Evolutionary conservation across 495 filamentous ascomycete genomes (phyloP).

Genomic region (Penicillium turbatum): DNA sequence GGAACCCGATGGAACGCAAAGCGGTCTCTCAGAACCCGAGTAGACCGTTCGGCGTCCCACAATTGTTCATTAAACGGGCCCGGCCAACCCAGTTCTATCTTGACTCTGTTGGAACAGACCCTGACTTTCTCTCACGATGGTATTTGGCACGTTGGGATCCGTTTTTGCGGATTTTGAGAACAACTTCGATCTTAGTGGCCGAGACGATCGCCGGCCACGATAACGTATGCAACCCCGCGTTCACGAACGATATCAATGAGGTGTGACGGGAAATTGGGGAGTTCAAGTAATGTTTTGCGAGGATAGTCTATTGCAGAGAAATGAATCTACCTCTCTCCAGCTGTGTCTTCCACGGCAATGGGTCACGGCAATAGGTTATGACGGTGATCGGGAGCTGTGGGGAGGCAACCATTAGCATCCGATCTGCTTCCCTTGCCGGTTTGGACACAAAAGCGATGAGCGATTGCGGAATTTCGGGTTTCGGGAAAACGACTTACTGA

Average conservation of each 20-base stretch:
- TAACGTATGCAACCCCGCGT: slow-evolving; percentile 7
- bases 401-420: slow-evolving; percentile 16
- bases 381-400: slow-evolving; percentile 9
- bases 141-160: not conserved
- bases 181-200: not conserved
- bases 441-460: too few relatives aligned
- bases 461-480: too few relatives aligned
- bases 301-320: slow-evolving; percentile 1
- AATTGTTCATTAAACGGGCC: slow-evolving; percentile 39
- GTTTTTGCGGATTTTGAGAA: not conserved
- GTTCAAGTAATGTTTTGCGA: not conserved
- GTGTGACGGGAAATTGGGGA: not conserved
- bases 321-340: not conserved
- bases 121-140: not conserved
- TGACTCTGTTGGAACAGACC: not conserved
- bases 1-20: slow-evolving; percentile 53
- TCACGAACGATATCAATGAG: not conserved
- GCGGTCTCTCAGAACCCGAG: slow-evolving; percentile 47
- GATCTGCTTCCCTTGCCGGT: not conserved
- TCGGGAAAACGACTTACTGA: not conserved
- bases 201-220: not conserved
- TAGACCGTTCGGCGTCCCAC: slow-evolving; percentile 51
- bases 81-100: slow-evolving; percentile 11
- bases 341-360: slow-evolving; percentile 6
- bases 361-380: not conserved